Evolutionary conservation across 2,329 filamentous ascomycete genomes (phyloP).

Genomic region (Aspergillus niger): DNA sequence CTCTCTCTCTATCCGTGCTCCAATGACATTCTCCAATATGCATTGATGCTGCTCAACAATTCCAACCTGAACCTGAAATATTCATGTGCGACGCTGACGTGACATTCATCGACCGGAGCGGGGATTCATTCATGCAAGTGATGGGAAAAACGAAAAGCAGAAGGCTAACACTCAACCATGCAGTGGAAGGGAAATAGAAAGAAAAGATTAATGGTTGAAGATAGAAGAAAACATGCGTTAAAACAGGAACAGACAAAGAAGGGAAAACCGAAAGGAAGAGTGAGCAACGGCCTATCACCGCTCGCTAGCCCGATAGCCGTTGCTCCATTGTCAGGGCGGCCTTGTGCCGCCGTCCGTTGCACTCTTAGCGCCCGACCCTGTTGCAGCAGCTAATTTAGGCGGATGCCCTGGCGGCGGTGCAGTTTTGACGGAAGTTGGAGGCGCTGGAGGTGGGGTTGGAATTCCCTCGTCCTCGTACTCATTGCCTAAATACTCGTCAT

Average conservation of each 20-base stretch:
- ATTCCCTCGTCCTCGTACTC: slow-evolving; percentile 55
- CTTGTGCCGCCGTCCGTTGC: slow-evolving; percentile 33
- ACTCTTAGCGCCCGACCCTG: slow-evolving; percentile 24
- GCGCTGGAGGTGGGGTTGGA: slow-evolving; percentile 38
- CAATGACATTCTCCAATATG: not conserved
- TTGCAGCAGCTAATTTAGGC: slow-evolving; percentile 21
- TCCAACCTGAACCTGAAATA: slow-evolving; percentile 6
- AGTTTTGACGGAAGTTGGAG: slow-evolving; percentile 68
- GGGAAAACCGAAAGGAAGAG: not conserved
- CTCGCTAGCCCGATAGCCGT: slow-evolving; percentile 4
- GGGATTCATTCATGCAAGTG: slow-evolving; percentile 15
- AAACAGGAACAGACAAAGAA: slow-evolving; percentile 8
- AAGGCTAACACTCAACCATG: slow-evolving; percentile 10
- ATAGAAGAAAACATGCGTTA: slow-evolving; percentile 1
- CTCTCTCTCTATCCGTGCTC: not conserved
- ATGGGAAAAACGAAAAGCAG: slow-evolving; percentile 5
- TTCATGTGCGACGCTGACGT: slow-evolving; percentile 8
- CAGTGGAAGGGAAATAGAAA: slow-evolving; percentile 9
- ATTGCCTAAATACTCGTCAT: slow-evolving; percentile 53
- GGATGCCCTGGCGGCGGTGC: slow-evolving; percentile 64
- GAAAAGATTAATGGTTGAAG: too few species aligned
- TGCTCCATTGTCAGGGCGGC: slow-evolving; percentile 32
- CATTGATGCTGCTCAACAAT: slow-evolving; percentile 20
- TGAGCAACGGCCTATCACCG: slow-evolving; percentile 3
- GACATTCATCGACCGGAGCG: slow-evolving; percentile 12